phyloP scores from a whole-genome alignment of 83 land plant genomes.

The Larix sibirica region DNA sequence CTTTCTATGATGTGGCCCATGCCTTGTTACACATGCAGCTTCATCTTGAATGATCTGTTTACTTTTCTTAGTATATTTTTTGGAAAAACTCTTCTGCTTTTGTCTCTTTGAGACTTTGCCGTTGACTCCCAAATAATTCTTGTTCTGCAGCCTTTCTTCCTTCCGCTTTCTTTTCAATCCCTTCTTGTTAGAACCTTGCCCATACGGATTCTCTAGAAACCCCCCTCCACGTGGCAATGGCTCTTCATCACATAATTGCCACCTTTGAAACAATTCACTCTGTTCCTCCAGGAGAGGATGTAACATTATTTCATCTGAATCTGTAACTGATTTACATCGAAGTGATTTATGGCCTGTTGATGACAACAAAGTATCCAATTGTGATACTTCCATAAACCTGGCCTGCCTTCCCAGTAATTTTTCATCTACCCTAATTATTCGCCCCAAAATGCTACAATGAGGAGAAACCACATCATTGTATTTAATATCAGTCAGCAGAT shows the following conservation, averaged over 20 bases:
- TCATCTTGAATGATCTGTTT: constrained; percentile 1
- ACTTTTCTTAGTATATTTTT: neutral
- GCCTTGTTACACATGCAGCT: neutral
- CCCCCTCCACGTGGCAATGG: constrained; percentile 12
- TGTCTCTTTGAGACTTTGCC: neutral
- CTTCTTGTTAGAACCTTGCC: neutral
- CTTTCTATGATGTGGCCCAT: neutral
- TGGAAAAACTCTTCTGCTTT: neutral
- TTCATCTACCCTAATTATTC: constrained; percentile 65
- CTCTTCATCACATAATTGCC: constrained; percentile 13
- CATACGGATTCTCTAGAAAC: neutral
- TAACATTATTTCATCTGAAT: neutral
- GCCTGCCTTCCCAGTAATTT: constrained; percentile 61
- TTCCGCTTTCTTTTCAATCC: constrained; percentile 3
- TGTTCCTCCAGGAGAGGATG: neutral
- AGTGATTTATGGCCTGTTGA: neutral
- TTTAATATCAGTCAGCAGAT: constrained; percentile 48
- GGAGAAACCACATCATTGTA: constrained; percentile 32
- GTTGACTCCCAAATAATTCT: neutral
- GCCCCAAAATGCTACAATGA: constrained; percentile 58
- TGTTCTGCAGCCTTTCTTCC: neutral
- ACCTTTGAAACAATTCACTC: neutral
- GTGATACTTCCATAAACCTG: constrained; percentile 15
- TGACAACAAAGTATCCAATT: neutral
- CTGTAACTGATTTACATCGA: neutral